Conservation (phyloP, 352 stramenopile species). For the Pythium rhizo-oryzae region DNA sequence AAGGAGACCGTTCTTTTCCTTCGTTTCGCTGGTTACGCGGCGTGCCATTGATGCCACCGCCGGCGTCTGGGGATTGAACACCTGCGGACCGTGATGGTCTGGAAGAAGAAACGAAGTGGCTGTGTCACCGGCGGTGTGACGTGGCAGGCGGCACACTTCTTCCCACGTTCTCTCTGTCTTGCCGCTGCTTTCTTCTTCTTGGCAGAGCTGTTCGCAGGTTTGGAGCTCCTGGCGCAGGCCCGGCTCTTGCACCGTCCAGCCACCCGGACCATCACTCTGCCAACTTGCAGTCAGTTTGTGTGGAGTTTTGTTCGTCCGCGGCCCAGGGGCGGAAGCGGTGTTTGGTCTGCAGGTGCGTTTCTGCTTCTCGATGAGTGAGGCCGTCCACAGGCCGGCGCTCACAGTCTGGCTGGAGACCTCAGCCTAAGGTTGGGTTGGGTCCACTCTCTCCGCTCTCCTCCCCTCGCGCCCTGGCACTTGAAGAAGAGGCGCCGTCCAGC, state of each 20-base stretch:
- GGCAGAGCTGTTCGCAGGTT: not conserved
- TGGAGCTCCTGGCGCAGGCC: conserved; percentile 3
- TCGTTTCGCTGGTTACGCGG: conserved; percentile 17
- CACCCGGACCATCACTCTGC: conserved; percentile 17
- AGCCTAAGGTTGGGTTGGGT: conserved; percentile 10
- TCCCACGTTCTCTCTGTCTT: conserved; percentile 3
- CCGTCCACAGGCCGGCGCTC: not conserved
- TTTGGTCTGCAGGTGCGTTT: conserved; percentile 6
- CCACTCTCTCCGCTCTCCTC: conserved; percentile 4
- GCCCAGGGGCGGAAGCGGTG: not conserved
- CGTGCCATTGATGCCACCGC: not conserved
- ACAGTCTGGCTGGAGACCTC: not conserved
- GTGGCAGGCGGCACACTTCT: conserved; percentile 14
- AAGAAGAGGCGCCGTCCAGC: conserved; percentile 30
- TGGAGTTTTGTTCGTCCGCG: conserved; percentile 14
- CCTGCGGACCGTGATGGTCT: not conserved
- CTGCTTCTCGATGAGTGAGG: conserved; percentile 20
- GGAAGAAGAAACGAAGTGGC: conserved; percentile 12
- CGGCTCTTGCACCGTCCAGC: conserved; percentile 7
- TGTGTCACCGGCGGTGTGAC: conserved; percentile 10
- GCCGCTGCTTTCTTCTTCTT: not conserved
- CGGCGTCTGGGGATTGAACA: not conserved
- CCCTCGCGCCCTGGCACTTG: conserved; percentile 15
- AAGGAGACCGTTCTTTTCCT: conserved; percentile 1
- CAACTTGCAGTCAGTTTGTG: conserved; percentile 27